phyloP scores from a whole-genome alignment of 2,329 filamentous ascomycete species.

The Alternaria ventricosa region DNA sequence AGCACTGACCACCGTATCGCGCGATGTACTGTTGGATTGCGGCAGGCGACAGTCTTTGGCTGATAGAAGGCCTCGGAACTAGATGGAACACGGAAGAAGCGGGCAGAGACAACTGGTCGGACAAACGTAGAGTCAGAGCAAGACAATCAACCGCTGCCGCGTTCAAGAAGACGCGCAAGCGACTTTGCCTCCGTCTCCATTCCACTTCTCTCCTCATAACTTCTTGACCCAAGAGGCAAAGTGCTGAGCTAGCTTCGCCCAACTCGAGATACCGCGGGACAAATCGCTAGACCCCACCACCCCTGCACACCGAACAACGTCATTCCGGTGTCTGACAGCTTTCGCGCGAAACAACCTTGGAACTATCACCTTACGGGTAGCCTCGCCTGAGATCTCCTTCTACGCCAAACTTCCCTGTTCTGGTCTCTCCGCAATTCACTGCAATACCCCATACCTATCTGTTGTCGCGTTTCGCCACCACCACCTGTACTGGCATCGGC shows the following conservation, averaged over 20 bases:
- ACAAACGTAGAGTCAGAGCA: slow-evolving; percentile 32
- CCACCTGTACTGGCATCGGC: slow-evolving; percentile 22
- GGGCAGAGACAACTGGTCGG: slow-evolving; percentile 13
- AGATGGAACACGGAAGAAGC: slow-evolving; percentile 34
- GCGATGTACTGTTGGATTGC: background rate
- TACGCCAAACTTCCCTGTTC: background rate
- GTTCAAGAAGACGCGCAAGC: slow-evolving; percentile 17
- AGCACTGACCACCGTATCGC: background rate
- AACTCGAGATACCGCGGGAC: slow-evolving; percentile 9
- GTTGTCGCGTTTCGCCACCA: slow-evolving; percentile 25
- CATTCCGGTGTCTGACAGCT: slow-evolving; percentile 27
- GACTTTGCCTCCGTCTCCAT: background rate
- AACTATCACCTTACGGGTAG: slow-evolving; percentile 17
- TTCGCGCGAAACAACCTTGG: background rate
- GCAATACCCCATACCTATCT: slow-evolving; percentile 7
- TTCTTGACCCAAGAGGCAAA: background rate
- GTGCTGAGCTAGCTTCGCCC: slow-evolving; percentile 1
- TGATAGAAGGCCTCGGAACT: slow-evolving; percentile 23
- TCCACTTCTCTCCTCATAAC: background rate
- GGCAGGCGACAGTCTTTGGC: background rate
- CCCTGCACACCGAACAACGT: slow-evolving; percentile 35
- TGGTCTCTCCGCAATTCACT: slow-evolving; percentile 1
- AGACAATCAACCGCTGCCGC: slow-evolving; percentile 14
- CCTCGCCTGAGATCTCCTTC: slow-evolving; percentile 11
- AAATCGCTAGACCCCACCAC: slow-evolving; percentile 23